Percentiles rank a stretch among this genome's conserved stretches.
phyloP scores from a whole-genome alignment of 495 filamentous ascomycete genomes.

The Viridothelium virens region DNA sequence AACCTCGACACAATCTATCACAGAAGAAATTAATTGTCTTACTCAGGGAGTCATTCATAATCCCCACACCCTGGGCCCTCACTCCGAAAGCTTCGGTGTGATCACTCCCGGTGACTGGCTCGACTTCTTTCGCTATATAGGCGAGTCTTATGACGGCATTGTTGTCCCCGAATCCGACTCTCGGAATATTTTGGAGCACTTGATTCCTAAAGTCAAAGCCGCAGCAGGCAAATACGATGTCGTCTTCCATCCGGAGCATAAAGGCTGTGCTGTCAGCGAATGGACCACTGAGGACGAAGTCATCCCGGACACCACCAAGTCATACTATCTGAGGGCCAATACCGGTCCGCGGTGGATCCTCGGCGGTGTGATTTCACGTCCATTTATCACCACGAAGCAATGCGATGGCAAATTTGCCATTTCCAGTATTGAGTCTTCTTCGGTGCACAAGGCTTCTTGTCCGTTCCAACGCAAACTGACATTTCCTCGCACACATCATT shows the following conservation, averaged over 20 bases:
- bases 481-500: constrained; percentile 15
- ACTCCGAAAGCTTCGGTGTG: constrained; percentile 20
- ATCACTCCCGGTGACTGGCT: constrained; percentile 23
- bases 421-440: constrained; percentile 39
- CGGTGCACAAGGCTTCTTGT: constrained; percentile 6
- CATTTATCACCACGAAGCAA: constrained; percentile 41
- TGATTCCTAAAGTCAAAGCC: constrained; percentile 47
- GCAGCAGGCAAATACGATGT: constrained; percentile 45
- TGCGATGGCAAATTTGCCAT: constrained; percentile 41
- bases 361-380: constrained; percentile 40
- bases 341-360: constrained; percentile 40
- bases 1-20: not conserved
- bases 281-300: constrained; percentile 39
- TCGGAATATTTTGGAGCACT: constrained; percentile 18
- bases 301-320: constrained; percentile 35
- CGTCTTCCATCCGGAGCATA: constrained; percentile 40
- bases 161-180: constrained; percentile 18
- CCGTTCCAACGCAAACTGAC: constrained; percentile 9
- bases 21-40: not conserved
- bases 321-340: constrained; percentile 40
- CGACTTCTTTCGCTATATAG: constrained; percentile 24
- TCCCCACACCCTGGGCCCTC: constrained; percentile 17
- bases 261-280: constrained; percentile 36
- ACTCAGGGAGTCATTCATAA: constrained; percentile 16
- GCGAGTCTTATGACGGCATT: constrained; percentile 18